Percentiles rank a stretch among this genome's conserved stretches.
Evolutionary conservation across 108 stramenopile genomes (phyloP).

Genomic region (Skeletonema potamos): DNA sequence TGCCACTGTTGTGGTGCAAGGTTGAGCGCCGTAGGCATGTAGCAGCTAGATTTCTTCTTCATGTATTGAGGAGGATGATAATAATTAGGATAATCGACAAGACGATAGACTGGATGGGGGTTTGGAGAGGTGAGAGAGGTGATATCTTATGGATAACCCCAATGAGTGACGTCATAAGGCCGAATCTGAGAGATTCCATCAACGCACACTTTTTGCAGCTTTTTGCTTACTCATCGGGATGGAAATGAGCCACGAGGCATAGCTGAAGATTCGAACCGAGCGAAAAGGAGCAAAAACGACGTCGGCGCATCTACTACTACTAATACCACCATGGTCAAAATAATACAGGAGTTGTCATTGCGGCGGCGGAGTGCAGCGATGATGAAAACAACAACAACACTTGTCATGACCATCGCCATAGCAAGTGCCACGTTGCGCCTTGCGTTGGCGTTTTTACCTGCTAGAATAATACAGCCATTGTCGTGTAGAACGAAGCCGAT

Average conservation of each 20-base stretch:
- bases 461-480: not conserved
- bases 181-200: not conserved
- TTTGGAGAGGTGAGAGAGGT: no score
- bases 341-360: not conserved
- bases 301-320: not conserved
- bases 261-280: not conserved
- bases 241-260: not conserved
- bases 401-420: not conserved
- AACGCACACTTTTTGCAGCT: not conserved
- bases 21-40: not conserved
- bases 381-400: not conserved
- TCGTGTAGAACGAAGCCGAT: not conserved
- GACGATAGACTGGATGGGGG: no score
- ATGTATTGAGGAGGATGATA: not conserved
- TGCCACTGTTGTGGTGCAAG: slow-evolving; percentile 5
- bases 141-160: no score
- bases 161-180: no score
- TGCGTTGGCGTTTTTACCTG: not conserved
- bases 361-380: not conserved
- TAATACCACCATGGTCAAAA: not conserved
- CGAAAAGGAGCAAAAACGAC: not conserved
- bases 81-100: no score
- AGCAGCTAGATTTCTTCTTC: not conserved
- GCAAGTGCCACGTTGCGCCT: not conserved
- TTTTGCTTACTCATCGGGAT: not conserved